A percentile compares a stretch with the other conserved stretches of the same genome.
Evolutionary conservation across 257 asterid genomes (phyloP).

Genomic region (Solanum stenotomum): DNA sequence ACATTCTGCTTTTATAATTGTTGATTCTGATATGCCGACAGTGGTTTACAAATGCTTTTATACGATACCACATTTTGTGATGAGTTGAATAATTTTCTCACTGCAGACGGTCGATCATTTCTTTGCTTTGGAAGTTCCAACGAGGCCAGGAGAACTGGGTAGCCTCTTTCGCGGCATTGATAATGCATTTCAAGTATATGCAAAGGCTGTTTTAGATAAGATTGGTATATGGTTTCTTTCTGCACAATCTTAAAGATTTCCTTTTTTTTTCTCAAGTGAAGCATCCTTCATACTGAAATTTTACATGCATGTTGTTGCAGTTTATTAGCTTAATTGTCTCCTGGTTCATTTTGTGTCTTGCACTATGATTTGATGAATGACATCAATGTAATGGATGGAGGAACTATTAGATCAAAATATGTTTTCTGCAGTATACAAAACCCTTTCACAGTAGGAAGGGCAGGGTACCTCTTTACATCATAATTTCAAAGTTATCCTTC

Average conservation of each 20-base stretch:
- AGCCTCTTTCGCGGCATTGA: conserved; percentile 89
- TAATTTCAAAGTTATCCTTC: not conserved
- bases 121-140: conserved; percentile 86
- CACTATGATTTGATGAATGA: not conserved
- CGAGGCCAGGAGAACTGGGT: conserved; percentile 77
- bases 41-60: not conserved
- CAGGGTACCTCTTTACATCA: not conserved
- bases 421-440: not conserved
- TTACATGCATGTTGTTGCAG: not conserved
- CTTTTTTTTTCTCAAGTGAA: not conserved
- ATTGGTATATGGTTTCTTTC: conserved; percentile 40
- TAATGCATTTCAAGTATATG: conserved; percentile 89
- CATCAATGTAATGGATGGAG: not conserved
- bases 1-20: not conserved
- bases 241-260: not conserved
- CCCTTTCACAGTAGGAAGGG: not conserved
- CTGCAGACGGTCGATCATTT: conserved; percentile 96
- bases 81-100: conserved; percentile 4
- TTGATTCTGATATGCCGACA: not conserved
- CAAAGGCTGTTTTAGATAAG: conserved; percentile 57
- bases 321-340: not conserved
- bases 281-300: not conserved
- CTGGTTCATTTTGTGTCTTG: not conserved
- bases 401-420: not conserved
- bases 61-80: not conserved